Evolutionary conservation across 2,329 filamentous ascomycete genomes (phyloP), one percentile per base, ranked within the genome.

Genomic region (Alternaria brassicae): DNA sequence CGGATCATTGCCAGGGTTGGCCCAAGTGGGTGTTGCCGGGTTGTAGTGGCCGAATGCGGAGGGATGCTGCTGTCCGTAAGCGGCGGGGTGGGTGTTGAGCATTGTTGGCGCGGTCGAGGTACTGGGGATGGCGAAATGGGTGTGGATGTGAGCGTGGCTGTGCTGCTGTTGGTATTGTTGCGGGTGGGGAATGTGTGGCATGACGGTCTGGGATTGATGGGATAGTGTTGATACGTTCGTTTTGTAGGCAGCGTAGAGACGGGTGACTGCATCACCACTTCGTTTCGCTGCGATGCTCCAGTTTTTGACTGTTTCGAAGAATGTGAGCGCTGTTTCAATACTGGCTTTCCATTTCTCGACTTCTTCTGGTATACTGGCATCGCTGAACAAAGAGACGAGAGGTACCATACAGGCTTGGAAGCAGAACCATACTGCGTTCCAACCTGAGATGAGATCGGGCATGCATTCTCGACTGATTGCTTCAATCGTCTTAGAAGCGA

Each of bases 341-440:
- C 78, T 78, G 1, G 63, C 53, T 15, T 72, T 69, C 81, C 81
- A 82, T 21, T 77, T 78, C 19, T 78, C 73, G 6, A 73, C 68
- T 32, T 81, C 75, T 17, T 79, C 76, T 3, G 73, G 73, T 47
- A 75, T 72, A 69, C 73, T 72, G 7, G 77, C 82, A 72, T 92
- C 88, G 81, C 86, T 89, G 74, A 92, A 92, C 12, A 93, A 81
- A 21, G 86, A 89, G 10, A 94, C 85, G 1, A 94, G 83, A 0
- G 91, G 91, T 8, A 93, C 88, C 88, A 93, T 91, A 63, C 87
- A 87, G 0, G 91, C 90, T 75, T 93, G 91, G 78, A 92, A 93
- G 59, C 91, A 84, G 77, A 92, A 89, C 90, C 90, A 93, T 2
- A 91, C 90, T 0, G 89, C 91, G 73, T 92, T 91, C 91, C 90